phyloP scores from a whole-genome alignment of 345 rosid genomes.

The Hibiscus mutabilis region DNA sequence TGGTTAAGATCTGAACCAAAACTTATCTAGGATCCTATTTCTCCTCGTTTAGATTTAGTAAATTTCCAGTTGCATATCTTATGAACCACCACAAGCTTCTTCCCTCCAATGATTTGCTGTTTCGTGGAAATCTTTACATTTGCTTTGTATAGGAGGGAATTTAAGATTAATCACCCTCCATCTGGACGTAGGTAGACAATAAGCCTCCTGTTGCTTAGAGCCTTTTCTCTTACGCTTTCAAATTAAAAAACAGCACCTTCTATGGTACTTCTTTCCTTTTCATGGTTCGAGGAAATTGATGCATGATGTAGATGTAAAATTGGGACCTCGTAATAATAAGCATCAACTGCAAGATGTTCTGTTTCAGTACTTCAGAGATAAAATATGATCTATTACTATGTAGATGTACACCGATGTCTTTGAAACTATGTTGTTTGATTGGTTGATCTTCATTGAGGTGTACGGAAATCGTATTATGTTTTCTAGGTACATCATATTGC shows the following conservation, averaged over 20 bases:
- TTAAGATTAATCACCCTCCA: neutral
- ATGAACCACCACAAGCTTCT: neutral
- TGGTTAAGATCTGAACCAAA: neutral
- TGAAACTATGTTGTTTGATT: neutral
- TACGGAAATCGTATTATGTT: neutral
- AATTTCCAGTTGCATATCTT: neutral
- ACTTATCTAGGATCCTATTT: neutral
- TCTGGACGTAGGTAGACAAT: neutral
- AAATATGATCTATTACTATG: neutral
- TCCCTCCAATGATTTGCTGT: neutral
- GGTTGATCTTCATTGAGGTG: neutral
- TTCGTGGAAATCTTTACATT: neutral
- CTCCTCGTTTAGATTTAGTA: neutral
- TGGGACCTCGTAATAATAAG: neutral
- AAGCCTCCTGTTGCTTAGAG: neutral
- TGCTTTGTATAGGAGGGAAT: neutral
- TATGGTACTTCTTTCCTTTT: neutral
- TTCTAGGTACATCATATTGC: neutral
- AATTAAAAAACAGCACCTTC: neutral
- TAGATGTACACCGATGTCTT: too few relatives aligned
- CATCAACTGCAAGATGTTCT: neutral
- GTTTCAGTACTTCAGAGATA: neutral
- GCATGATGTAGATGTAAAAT: neutral
- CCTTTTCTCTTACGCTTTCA: neutral
- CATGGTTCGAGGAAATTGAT: too few relatives aligned